Base-by-base conservation (phyloP, 1,284 basidiomycete species). In the Erythrobasidium hasegawianum region DNA sequence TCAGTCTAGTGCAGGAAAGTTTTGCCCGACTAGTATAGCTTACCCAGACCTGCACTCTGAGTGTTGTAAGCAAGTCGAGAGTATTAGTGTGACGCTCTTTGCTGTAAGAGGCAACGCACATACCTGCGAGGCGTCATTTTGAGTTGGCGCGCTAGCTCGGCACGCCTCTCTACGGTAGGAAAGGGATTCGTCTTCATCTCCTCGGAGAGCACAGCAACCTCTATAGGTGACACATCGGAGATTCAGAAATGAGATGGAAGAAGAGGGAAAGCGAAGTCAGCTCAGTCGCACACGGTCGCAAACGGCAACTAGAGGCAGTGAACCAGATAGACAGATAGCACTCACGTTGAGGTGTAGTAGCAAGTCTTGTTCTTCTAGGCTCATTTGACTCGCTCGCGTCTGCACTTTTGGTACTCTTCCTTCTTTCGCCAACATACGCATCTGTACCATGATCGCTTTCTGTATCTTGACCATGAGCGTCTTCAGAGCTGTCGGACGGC, bases 31-130 rank as follows among this genome's bases (percentile, higher is more conserved):
- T 24, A 14, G 20, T 16, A 16, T 26, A 20, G 26, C 61, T 57
- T 41, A 64, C 61, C 61, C 61, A 64, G 24, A 64, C 61, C 56
- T 64, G 61, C 16, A 64, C 54, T 49, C 61, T 64, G 33, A 52
- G 38, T n/a, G 52, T 62, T 24, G n/a, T 18, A 43, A 41, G n/a
- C 26, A 52, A 43, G 49, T 10, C n/a, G 7, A 24, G 39, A 40
- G 26, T n/a, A 27, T 49, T 14, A 33, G 16, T 13, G 20, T 18
- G n/a, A 20, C 29, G n/a, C 33, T 18, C 16, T 3, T 14, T 10
- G 9, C 20, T 18, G 1, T 8, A 1, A 26, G 7, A 55, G n/a
- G 11, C 8, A 22, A n/a, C 11, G 53, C 16, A 33, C 62, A 52
- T 39, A 65, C 62, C 62, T 65, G 29, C 62, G 49, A 26, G 55